Base-by-base conservation (phyloP, 352 stramenopile species). In the Globisporangium abappressorium region DNA sequence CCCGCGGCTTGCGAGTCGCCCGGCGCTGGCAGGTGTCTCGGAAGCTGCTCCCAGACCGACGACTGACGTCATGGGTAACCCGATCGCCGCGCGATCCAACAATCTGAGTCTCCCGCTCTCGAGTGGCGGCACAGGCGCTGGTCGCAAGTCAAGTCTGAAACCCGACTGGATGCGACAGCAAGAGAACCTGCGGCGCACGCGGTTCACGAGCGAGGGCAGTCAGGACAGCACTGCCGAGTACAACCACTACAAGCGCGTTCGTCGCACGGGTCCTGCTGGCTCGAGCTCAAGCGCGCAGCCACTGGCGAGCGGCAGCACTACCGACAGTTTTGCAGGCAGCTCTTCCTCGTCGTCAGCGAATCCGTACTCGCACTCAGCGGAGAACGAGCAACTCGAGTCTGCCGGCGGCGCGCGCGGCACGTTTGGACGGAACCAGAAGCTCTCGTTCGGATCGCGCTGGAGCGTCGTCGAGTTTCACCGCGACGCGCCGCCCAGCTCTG, bases 91-190 rank as follows among this genome's bases (percentile, higher is more conserved):
- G 26, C 56, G 54, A 9, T 34, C 63, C 36, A 62, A 26, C 38
- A 46, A 55, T 28, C 11, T 66, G 49, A 70, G 38, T 53, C 53
- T 66, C 11, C 57, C 65, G 38, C 36, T 66, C 28, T 66, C 65
- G 24, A 41, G 57, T 34, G 43, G 64, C 30, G 26, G 65, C 30
- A n/a, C 55, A 0, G n/a, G 9, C 22, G 55, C 41, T 33, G 24
- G 53, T 34, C 38, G 47, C 8, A 70, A 70, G 49, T 78, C 72
- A 54, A 84, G 74, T 62, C 64, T 93, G 30, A 92, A 91, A 58
- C 85, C 85, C 6, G 83, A 93, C 64, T 92, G 81, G 80, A 85
- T 93, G 72, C 73, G 76, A 18, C 74, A 84, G 18, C 85, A 83
- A 38, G 85, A 93, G 60, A 78, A 76, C 8, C 69, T 91, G 7